Conservation (phyloP, 345 rosid genomes). For the Iberis pinnata region DNA sequence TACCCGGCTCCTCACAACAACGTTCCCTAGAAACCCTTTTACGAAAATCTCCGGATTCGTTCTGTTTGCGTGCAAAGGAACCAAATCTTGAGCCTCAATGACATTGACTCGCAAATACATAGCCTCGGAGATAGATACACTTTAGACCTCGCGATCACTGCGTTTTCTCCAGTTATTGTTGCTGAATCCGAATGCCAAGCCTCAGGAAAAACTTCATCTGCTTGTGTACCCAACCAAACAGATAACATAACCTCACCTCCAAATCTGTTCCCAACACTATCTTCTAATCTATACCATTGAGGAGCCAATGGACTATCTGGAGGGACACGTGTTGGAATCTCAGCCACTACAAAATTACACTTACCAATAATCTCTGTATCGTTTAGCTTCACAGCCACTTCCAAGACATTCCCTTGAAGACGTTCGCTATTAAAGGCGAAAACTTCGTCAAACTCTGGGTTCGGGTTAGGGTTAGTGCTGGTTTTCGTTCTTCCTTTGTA, state of each 20-base stretch:
- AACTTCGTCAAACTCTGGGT: conserved; percentile 35
- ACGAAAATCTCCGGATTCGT: conserved; percentile 36
- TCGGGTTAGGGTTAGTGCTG: conserved; percentile 15
- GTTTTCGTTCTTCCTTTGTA: conserved; percentile 31
- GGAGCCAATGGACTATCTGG: conserved; percentile 37
- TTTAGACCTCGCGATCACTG: conserved; percentile 24
- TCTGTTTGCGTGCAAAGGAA: conserved; percentile 26
- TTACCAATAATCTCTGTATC: conserved; percentile 29
- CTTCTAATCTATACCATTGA: conserved; percentile 38
- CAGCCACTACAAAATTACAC: conserved; percentile 25
- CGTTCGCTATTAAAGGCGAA: conserved; percentile 41
- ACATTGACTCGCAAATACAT: conserved; percentile 38
- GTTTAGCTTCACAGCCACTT: conserved; percentile 32
- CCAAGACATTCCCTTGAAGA: conserved; percentile 34
- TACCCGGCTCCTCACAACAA: conserved; percentile 26
- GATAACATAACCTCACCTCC: conserved; percentile 42
- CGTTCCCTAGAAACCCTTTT: conserved; percentile 37
- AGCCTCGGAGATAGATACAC: conserved; percentile 34
- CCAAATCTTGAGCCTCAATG: conserved; percentile 48
- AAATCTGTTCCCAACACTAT: conserved; percentile 14
- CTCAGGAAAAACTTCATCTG: conserved; percentile 41
- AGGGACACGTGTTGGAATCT: conserved; percentile 34
- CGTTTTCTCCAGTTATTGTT: conserved; percentile 18
- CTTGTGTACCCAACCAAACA: conserved; percentile 39
- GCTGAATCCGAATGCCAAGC: conserved; percentile 37